Evolutionary conservation across 2,329 filamentous ascomycete species (phyloP), one percentile per base, ranked within the genome.

Genomic region (Botrytis elliptica): DNA sequence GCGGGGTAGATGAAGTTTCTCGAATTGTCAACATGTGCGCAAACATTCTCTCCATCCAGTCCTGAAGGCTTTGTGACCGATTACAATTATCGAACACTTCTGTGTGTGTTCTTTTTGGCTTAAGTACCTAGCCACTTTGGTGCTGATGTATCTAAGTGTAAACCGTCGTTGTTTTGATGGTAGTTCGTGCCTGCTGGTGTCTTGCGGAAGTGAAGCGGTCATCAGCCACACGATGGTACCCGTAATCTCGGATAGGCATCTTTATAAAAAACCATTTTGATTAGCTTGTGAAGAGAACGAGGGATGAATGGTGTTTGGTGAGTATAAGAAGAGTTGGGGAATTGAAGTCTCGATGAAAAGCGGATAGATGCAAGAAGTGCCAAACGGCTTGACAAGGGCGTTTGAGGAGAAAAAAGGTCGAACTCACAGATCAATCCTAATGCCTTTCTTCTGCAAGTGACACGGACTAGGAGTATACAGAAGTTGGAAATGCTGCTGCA

Each of bases 191-290:
- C n/a, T 16, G 25, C 25, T 6, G 25, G 5, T 16, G 5, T 55
- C 4, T 12, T 16, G 25, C 49, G 25, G 4, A 7, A 55, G 25
- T 55, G 2, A 1, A 55, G 49, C 0, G 49, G 25, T n/a, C 25
- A n/a, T 55, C 5, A n/a, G 25, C n/a, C 16, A 12, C 12, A 55
- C 6, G 0, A 6, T 7, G 0, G 0, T 14, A 55, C 49, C 2
- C 25, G 14, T 55, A 55, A 16, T 0, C 25, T 55, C 6, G 12
- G n/a, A 55, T 0, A 55, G 7, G 4, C 12, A 55, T 55, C 49
- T n/a, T 12, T 7, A 16, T 3, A 55, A 6, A 7, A 1, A 12
- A 1, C 1, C 4, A n/a, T 55, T n/a, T 18, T 1, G 1, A n/a
- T 55, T 55, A n/a, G 49, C 25, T 16, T 5, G 25, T 12, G 46